Evolutionary conservation across 805 yeast species (phyloP).

Genomic region (Brettanomyces custersianus): DNA sequence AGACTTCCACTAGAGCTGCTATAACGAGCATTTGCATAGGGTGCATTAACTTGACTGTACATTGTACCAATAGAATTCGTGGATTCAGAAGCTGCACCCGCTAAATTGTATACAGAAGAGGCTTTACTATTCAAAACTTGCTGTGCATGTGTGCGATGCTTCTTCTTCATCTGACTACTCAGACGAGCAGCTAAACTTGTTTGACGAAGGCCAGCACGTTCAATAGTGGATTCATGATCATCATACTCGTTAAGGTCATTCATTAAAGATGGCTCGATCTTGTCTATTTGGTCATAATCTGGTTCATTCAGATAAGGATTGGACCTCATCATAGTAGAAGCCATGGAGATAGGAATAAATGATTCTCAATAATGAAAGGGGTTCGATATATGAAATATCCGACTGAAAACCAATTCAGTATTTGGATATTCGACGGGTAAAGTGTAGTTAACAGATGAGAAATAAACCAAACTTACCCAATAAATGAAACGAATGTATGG

Average conservation of each 20-base stretch:
- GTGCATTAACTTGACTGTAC: neutral
- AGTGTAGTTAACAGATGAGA: too few relatives aligned
- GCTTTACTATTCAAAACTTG: constrained; percentile 4
- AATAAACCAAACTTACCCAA: too few relatives aligned
- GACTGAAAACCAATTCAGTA: too few relatives aligned
- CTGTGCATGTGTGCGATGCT: constrained; percentile 18
- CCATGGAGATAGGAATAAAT: neutral
- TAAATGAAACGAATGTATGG: too few relatives aligned
- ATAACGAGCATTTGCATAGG: neutral
- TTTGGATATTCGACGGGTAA: too few relatives aligned
- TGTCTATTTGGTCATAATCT: neutral
- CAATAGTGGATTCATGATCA: constrained; percentile 19
- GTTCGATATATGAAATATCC: too few relatives aligned
- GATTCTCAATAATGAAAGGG: too few relatives aligned
- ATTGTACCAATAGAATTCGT: neutral
- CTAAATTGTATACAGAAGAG: constrained; percentile 5
- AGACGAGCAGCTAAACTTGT: constrained; percentile 20
- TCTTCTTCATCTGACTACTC: constrained; percentile 18
- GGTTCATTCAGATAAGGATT: neutral
- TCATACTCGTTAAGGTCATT: constrained; percentile 18
- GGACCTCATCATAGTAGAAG: neutral
- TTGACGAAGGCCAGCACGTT: constrained; percentile 24
- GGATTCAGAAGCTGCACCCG: neutral
- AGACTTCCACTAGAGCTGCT: constrained; percentile 2
- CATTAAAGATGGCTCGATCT: neutral